These are phyloP conservation scores for Sclerospora graminicola DNA, from an alignment of 352 stramenopile species.

Conservation along the genomic window DNA sequence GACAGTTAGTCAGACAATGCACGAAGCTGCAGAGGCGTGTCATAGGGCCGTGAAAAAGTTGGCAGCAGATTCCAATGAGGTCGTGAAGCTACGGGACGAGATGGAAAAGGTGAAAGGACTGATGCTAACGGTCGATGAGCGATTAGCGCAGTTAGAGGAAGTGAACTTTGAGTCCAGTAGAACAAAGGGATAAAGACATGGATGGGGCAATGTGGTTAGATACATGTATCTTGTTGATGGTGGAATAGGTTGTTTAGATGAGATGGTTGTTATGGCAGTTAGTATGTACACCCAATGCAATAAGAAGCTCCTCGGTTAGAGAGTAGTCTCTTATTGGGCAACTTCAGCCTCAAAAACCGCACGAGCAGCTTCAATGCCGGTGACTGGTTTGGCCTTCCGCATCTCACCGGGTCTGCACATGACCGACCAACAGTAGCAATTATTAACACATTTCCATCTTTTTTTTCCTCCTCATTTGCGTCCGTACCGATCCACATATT, in stretches of 20 bases:
- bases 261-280: no score
- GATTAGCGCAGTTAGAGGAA: slow-evolving; percentile 49
- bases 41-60: slow-evolving; percentile 27
- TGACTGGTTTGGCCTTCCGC: slow-evolving; percentile 59
- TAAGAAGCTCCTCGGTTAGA: not conserved
- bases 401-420: slow-evolving; percentile 66
- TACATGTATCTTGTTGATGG: no score
- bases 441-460: not conserved
- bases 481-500: slow-evolving; percentile 92
- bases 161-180: slow-evolving; percentile 35
- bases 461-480: not conserved
- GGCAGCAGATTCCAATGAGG: slow-evolving; percentile 34
- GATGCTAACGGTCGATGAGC: slow-evolving; percentile 63
- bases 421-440: slow-evolving; percentile 1
- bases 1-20: slow-evolving; percentile 4
- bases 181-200: slow-evolving; percentile 7
- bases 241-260: no score
- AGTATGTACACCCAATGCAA: no score
- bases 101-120: slow-evolving; percentile 74
- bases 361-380: slow-evolving; percentile 43
- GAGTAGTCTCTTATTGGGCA: slow-evolving; percentile 6
- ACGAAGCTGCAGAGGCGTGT: slow-evolving; percentile 24
- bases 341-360: slow-evolving; percentile 33
- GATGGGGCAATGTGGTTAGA: slow-evolving; percentile 6
- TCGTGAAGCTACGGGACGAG: slow-evolving; percentile 46